Evolutionary conservation across 2,329 filamentous ascomycete genomes (phyloP).

Genomic region (Thielaviopsis musarum): DNA sequence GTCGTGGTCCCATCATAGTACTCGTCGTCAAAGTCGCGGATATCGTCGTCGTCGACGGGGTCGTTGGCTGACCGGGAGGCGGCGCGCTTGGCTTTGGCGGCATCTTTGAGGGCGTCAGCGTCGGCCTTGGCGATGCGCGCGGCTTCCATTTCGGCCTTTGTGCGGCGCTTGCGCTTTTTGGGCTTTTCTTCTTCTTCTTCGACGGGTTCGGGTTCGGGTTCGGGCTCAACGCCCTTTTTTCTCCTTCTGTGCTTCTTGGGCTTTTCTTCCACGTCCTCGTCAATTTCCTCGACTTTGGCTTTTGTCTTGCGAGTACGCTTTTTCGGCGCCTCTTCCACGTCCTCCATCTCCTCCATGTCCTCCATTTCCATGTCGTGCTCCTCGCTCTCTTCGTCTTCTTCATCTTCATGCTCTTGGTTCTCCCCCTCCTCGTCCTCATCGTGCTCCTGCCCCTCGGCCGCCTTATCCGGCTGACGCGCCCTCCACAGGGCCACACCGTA

Average conservation of each 20-base stretch:
- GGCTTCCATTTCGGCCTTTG: background rate
- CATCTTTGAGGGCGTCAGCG: background rate
- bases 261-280: background rate
- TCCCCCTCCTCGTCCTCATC: background rate
- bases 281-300: background rate
- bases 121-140: background rate
- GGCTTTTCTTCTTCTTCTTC: background rate
- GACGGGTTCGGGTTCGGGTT: background rate
- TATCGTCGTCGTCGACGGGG: background rate
- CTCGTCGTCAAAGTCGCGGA: background rate
- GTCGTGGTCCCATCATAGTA: background rate
- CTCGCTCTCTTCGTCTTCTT: background rate
- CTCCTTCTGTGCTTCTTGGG: background rate
- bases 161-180: background rate
- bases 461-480: background rate
- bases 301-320: slow-evolving; percentile 1
- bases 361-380: background rate
- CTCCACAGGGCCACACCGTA: slow-evolving; percentile 2
- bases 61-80: background rate
- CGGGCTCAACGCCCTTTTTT: background rate
- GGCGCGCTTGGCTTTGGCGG: background rate
- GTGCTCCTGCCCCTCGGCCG: background rate
- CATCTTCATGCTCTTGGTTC: background rate
- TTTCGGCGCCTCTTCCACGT: background rate
- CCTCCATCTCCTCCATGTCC: background rate